These are phyloP conservation scores for Drechmeria coniospora DNA, from an alignment of 2,329 filamentous ascomycete species.

Conservation along the genomic window DNA sequence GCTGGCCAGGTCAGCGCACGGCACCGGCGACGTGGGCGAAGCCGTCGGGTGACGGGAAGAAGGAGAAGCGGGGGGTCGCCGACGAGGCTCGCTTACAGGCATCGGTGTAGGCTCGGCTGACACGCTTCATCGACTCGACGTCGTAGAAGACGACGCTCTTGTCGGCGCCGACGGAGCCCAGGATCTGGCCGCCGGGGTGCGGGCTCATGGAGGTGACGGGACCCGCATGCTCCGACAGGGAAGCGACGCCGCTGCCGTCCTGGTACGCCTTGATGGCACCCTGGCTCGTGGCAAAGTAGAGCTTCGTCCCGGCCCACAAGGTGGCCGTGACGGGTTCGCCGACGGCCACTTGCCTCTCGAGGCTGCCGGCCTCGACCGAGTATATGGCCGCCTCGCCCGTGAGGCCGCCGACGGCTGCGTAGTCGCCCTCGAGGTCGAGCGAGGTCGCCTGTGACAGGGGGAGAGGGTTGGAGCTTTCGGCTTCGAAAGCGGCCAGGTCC, in stretches of 20 bases:
- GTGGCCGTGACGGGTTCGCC: constrained; percentile 52
- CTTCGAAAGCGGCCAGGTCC: constrained; percentile 39
- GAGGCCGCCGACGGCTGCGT: constrained; percentile 60
- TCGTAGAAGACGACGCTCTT: constrained; percentile 92
- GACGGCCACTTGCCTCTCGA: constrained; percentile 52
- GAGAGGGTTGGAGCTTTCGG: constrained; percentile 28
- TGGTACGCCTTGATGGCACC: constrained; percentile 72
- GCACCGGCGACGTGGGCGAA: no score
- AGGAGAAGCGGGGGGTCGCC: neutral
- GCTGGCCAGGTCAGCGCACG: constrained; percentile 32
- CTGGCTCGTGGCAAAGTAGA: constrained; percentile 58
- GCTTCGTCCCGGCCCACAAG: constrained; percentile 49
- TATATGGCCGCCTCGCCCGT: constrained; percentile 63
- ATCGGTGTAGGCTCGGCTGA: constrained; percentile 68
- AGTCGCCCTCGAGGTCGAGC: constrained; percentile 37
- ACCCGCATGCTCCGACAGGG: constrained; percentile 70
- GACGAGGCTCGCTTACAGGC: constrained; percentile 43
- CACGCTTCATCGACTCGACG: constrained; percentile 46
- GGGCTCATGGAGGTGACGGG: constrained; percentile 61
- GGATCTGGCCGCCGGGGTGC: constrained; percentile 68
- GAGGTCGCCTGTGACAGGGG: constrained; percentile 33
- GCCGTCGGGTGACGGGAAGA: neutral
- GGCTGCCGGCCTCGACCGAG: constrained; percentile 50
- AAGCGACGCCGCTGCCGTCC: constrained; percentile 49
- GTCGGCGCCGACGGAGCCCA: constrained; percentile 79